These are phyloP conservation scores for Aspergillus quadrilineatus DNA, from an alignment of 2,329 filamentous ascomycete genomes.

Conservation along the genomic window DNA sequence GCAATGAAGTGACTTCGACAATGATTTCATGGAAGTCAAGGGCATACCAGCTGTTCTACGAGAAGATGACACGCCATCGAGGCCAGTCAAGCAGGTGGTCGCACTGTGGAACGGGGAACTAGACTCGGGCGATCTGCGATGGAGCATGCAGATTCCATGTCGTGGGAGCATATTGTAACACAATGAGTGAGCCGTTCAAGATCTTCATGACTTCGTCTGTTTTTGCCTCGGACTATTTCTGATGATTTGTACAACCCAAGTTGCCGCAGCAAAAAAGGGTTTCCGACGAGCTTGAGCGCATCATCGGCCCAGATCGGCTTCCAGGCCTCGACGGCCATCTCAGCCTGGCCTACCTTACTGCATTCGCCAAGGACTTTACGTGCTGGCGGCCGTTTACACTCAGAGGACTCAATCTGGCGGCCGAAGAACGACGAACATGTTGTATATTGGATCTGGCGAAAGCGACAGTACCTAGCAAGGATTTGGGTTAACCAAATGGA, in stretches of 20 bases:
- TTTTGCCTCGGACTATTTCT: not conserved
- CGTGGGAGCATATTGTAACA: conserved; percentile 45
- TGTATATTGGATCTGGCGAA: conserved; percentile 49
- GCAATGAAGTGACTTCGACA: too few species aligned
- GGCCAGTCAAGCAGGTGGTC: conserved; percentile 31
- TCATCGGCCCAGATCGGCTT: not conserved
- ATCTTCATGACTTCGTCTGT: not conserved
- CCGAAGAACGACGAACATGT: conserved; percentile 15
- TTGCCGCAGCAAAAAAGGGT: not conserved
- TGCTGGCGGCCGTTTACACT: conserved; percentile 23
- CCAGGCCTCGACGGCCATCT: too few species aligned
- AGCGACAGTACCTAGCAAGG: conserved; percentile 45
- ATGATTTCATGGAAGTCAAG: too few species aligned
- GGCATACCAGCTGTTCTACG: too few species aligned
- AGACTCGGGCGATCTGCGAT: conserved; percentile 19
- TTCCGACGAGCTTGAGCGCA: not conserved
- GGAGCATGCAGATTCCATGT: conserved; percentile 43
- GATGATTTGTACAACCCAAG: not conserved
- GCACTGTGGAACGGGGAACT: conserved; percentile 23
- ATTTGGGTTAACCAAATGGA: conserved; percentile 43
- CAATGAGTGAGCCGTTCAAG: conserved; percentile 44
- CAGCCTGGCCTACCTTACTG: not conserved
- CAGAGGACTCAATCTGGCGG: not conserved
- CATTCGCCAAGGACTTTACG: not conserved
- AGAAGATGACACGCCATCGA: conserved; percentile 23